Conservation (phyloP, 2,329 filamentous ascomycete genomes). For the Trichoderma sp. region DNA sequence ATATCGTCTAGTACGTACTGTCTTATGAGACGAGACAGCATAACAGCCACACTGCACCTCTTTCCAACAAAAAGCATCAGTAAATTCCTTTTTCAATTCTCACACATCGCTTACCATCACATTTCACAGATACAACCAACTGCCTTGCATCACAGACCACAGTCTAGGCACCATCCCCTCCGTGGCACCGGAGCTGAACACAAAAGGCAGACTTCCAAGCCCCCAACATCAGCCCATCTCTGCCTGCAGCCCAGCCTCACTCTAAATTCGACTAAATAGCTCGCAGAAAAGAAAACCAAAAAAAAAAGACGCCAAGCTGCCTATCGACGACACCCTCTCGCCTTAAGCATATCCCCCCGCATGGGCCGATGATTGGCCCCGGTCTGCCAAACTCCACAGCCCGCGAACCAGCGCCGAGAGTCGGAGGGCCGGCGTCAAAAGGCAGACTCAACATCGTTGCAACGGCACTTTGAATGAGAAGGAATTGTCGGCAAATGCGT, state of each 20-base stretch:
- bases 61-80: not conserved
- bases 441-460: not conserved
- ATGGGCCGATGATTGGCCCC: not conserved
- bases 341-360: not conserved
- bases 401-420: slow-evolving; percentile 14
- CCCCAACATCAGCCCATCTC: not conserved
- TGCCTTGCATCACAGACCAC: not conserved
- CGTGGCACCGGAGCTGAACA: not conserved
- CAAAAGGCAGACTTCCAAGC: not conserved
- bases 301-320: not conserved
- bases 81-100: no score
- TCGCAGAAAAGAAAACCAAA: not conserved
- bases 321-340: slow-evolving; percentile 1
- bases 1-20: not conserved
- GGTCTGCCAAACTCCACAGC: slow-evolving; percentile 12
- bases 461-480: not conserved
- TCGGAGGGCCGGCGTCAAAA: slow-evolving; percentile 9
- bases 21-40: not conserved
- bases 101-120: not conserved
- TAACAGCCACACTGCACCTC: not conserved
- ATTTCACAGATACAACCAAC: not conserved
- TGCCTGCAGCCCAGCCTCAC: not conserved
- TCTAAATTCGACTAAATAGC: not conserved
- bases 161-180: not conserved
- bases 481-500: not conserved